phyloP scores from a whole-genome alignment of 2,329 filamentous ascomycete species.

The Nigrospora osmanthi region DNA sequence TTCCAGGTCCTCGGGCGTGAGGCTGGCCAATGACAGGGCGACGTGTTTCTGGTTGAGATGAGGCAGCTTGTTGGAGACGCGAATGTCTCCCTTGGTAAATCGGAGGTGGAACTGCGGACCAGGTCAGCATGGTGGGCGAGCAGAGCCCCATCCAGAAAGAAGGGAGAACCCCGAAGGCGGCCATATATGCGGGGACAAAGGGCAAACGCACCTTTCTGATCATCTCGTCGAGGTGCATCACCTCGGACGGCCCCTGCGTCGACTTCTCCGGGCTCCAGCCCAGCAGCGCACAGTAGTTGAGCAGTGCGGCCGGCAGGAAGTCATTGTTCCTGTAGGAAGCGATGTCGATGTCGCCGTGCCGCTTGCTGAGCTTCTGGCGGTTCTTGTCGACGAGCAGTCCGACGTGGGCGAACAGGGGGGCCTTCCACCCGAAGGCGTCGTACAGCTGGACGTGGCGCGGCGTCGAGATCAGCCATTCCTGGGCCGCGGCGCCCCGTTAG shows the following conservation, averaged over 20 bases:
- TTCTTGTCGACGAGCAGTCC: constrained; percentile 62
- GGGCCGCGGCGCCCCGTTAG: neutral
- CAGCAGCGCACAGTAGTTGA: constrained; percentile 78
- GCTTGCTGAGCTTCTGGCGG: constrained; percentile 80
- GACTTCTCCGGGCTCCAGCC: constrained; percentile 61
- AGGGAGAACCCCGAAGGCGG: constrained; percentile 8
- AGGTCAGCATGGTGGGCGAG: neutral
- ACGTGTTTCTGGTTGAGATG: constrained; percentile 53
- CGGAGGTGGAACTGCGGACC: constrained; percentile 63
- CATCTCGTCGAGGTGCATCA: constrained; percentile 65
- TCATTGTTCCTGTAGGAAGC: constrained; percentile 39
- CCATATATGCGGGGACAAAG: neutral
- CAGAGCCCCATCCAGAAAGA: neutral
- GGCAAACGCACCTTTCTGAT: constrained; percentile 51
- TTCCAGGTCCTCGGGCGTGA: constrained; percentile 1
- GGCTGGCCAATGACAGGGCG: neutral
- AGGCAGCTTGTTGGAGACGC: constrained; percentile 73
- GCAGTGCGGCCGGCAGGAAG: constrained; percentile 41
- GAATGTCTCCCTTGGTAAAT: constrained; percentile 86
- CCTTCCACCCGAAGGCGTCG: constrained; percentile 65
- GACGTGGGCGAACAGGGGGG: constrained; percentile 73
- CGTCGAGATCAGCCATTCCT: constrained; percentile 95
- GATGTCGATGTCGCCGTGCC: constrained; percentile 51
- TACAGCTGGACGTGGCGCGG: constrained; percentile 68
- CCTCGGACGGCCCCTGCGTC: constrained; percentile 45